Conservation (phyloP, 2,329 filamentous ascomycete species). For the Blumeriella jaapii region DNA sequence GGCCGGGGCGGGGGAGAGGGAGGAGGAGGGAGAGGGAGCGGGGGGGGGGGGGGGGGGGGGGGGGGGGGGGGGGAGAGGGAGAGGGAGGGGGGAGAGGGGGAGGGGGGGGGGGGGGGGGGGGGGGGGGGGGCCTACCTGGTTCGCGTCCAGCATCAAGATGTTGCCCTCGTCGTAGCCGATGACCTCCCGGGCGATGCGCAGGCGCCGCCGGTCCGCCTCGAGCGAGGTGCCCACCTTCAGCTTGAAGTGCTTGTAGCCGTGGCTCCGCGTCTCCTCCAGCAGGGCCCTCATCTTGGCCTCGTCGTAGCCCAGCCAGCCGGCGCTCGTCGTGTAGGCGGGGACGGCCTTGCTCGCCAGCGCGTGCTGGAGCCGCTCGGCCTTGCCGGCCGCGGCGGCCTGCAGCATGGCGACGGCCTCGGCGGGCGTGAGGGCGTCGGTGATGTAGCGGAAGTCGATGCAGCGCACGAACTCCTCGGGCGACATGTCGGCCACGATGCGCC, state of each 20-base stretch:
- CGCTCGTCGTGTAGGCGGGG: slow-evolving; percentile 81
- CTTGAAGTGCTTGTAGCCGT: slow-evolving; percentile 82
- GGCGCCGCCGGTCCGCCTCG: slow-evolving; percentile 57
- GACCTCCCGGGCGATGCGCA: slow-evolving; percentile 64
- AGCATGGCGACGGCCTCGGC: slow-evolving; percentile 69
- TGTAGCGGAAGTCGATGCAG: slow-evolving; percentile 91
- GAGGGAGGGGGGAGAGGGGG: no score
- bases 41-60: no score
- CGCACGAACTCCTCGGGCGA: slow-evolving; percentile 73
- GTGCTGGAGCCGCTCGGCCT: slow-evolving; percentile 60
- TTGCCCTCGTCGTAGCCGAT: slow-evolving; percentile 64
- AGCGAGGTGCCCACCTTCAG: slow-evolving; percentile 73
- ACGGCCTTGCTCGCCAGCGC: slow-evolving; percentile 65
- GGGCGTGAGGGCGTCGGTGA: slow-evolving; percentile 83
- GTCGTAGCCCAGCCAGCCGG: slow-evolving; percentile 84
- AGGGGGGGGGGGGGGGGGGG: no score
- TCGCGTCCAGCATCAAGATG: slow-evolving; percentile 86
- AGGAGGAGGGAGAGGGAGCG: no score
- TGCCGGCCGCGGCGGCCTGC: slow-evolving; percentile 51
- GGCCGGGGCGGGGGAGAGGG: slow-evolving; percentile 12
- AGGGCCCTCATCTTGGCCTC: slow-evolving; percentile 76
- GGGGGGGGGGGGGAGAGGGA: no score
- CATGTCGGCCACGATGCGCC: slow-evolving; percentile 85
- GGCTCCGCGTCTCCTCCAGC: slow-evolving; percentile 59
- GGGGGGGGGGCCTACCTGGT: no score